A percentile compares a stretch with the other conserved stretches of the same genome.
phyloP scores from a whole-genome alignment of 2,329 filamentous ascomycete species.

The Penicillium sclerotiorum region DNA sequence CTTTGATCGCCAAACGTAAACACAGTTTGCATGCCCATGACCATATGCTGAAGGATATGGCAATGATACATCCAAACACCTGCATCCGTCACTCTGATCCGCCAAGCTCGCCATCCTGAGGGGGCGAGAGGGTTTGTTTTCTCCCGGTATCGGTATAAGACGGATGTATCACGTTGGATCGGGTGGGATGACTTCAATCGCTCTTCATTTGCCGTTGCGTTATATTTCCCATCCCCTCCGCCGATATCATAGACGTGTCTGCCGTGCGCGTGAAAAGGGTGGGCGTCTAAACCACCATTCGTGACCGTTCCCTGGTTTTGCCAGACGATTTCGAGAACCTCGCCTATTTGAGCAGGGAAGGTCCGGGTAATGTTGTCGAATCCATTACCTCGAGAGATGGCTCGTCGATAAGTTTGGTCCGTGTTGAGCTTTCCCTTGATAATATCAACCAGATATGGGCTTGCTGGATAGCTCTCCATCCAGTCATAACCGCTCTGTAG shows the following conservation, averaged over 20 bases:
- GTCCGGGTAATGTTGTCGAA: constrained; percentile 46
- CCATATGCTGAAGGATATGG: constrained; percentile 12
- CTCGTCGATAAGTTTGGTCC: constrained; percentile 45
- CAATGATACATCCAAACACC: constrained; percentile 37
- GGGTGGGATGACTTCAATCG: constrained; percentile 44
- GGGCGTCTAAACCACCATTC: constrained; percentile 38
- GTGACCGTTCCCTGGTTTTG: constrained; percentile 37
- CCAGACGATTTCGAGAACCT: constrained; percentile 51
- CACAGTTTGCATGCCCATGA: constrained; percentile 11
- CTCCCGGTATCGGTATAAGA: constrained; percentile 58
- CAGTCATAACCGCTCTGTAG: constrained; percentile 50
- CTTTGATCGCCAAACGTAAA: constrained; percentile 35
- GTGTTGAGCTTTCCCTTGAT: constrained; percentile 43
- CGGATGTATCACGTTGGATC: constrained; percentile 52
- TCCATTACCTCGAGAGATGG: constrained; percentile 25
- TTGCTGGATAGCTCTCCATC: constrained; percentile 41
- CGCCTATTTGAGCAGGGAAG: constrained; percentile 48
- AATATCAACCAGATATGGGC: constrained; percentile 52
- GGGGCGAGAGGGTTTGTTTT: constrained; percentile 44
- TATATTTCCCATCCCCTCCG: constrained; percentile 50
- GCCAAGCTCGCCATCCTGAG: constrained; percentile 64
- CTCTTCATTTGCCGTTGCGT: constrained; percentile 46
- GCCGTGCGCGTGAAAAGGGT: constrained; percentile 54
- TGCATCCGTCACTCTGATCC: constrained; percentile 54
- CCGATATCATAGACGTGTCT: constrained; percentile 51